Conservation (phyloP, 2,329 filamentous ascomycete species). For the Trichoderma lentiforme region DNA sequence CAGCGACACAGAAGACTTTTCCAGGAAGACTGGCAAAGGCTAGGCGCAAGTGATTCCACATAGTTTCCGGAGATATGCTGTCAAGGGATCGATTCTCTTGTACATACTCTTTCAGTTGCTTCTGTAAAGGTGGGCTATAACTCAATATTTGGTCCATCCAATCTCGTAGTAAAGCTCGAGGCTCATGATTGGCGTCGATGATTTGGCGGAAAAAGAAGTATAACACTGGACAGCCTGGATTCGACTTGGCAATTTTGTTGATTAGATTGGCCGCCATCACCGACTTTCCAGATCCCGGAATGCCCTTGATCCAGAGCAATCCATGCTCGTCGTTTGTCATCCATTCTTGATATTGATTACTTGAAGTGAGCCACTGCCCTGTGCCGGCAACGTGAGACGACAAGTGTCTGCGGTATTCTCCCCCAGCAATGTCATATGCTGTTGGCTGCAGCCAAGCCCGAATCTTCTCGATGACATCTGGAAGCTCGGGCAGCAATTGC, state of each 20-base stretch:
- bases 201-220: slow-evolving; percentile 42
- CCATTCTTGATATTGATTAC: slow-evolving; percentile 22
- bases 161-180: slow-evolving; percentile 31
- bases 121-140: slow-evolving; percentile 31
- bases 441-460: slow-evolving; percentile 32
- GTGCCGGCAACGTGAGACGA: slow-evolving; percentile 24
- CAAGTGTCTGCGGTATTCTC: slow-evolving; percentile 29
- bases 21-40: slow-evolving; percentile 24
- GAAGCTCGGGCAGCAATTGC: slow-evolving; percentile 16
- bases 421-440: slow-evolving; percentile 24
- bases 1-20: slow-evolving; percentile 38
- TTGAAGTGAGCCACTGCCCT: slow-evolving; percentile 23
- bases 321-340: slow-evolving; percentile 15
- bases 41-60: slow-evolving; percentile 32
- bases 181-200: slow-evolving; percentile 34
- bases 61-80: slow-evolving; percentile 21
- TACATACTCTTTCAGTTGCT: slow-evolving; percentile 22
- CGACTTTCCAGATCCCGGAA: slow-evolving; percentile 39
- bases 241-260: slow-evolving; percentile 19
- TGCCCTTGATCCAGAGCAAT: slow-evolving; percentile 34
- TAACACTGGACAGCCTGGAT: slow-evolving; percentile 27
- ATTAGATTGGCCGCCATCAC: slow-evolving; percentile 32
- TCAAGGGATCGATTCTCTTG: background rate
- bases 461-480: slow-evolving; percentile 21
- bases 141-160: slow-evolving; percentile 34